phyloP scores from a whole-genome alignment of 83 land plant genomes.

The Thuja plicata region DNA sequence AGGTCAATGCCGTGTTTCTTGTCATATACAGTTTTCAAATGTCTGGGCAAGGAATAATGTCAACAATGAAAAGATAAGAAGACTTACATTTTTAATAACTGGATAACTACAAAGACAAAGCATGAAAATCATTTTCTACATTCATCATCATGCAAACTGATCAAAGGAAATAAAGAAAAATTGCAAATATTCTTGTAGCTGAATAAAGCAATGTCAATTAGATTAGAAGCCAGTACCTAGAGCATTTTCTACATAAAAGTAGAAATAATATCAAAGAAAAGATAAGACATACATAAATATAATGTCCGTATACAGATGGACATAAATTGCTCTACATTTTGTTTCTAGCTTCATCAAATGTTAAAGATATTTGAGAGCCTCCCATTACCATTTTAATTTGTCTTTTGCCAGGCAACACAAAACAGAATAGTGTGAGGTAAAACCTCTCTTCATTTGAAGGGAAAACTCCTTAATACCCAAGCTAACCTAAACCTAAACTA shows the following conservation, averaged over 20 bases:
- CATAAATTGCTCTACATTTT: background rate
- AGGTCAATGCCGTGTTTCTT: slow-evolving; percentile 96
- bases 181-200: background rate
- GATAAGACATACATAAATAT: background rate
- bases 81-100: background rate
- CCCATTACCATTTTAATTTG: background rate
- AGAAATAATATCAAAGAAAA: background rate
- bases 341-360: background rate
- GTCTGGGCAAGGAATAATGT: slow-evolving; percentile 35
- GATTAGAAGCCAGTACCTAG: background rate
- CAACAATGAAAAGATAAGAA: slow-evolving; percentile 11
- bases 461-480: too few species aligned
- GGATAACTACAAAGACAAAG: background rate
- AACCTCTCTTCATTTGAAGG: too few species aligned
- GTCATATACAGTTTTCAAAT: slow-evolving; percentile 80
- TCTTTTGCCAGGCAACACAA: too few species aligned
- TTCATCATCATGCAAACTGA: background rate
- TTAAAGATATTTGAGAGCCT: background rate
- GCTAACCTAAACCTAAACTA: too few species aligned
- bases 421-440: too few species aligned
- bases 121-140: background rate
- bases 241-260: background rate
- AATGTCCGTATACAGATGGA: background rate
- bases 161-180: background rate
- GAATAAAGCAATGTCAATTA: background rate